These are phyloP conservation scores for Aspergillus carbonarius DNA, from an alignment of 2,329 filamentous ascomycete species.

Conservation along the genomic window DNA sequence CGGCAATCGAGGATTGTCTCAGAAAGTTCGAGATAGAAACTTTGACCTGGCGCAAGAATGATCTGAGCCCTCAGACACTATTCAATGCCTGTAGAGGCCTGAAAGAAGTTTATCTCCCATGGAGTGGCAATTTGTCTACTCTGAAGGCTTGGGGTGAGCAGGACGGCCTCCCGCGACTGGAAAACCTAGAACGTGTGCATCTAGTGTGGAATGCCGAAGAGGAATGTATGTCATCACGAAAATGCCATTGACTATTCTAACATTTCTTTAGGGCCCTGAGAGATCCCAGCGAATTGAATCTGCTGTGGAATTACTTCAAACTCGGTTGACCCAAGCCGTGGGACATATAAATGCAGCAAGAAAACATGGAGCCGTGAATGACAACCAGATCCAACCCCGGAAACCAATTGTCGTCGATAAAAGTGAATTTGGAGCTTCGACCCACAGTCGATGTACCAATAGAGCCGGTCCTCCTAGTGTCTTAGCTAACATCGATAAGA, in stretches of 20 bases:
- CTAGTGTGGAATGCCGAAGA: not conserved
- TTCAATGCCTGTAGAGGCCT: not conserved
- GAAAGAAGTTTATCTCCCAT: not conserved
- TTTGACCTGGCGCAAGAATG: not conserved
- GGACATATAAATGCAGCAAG: not conserved
- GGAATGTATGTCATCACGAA: not conserved
- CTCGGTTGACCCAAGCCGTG: not conserved
- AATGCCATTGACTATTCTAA: not conserved
- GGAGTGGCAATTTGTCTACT: not conserved
- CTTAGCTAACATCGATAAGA: not conserved
- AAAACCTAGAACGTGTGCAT: not conserved
- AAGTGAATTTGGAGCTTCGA: not conserved
- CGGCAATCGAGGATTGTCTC: not conserved
- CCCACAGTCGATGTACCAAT: not conserved
- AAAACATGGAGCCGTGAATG: not conserved
- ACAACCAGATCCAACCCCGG: not conserved
- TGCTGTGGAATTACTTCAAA: not conserved
- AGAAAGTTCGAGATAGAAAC: not conserved
- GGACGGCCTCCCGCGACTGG: not conserved
- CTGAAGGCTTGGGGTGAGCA: not conserved
- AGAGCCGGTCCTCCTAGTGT: not conserved
- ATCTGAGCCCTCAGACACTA: not conserved
- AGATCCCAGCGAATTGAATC: not conserved
- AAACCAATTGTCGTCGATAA: not conserved
- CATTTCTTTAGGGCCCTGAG: not conserved